Conservation (phyloP, 148 eudicot species). For the Chenopodium quinoa region DNA sequence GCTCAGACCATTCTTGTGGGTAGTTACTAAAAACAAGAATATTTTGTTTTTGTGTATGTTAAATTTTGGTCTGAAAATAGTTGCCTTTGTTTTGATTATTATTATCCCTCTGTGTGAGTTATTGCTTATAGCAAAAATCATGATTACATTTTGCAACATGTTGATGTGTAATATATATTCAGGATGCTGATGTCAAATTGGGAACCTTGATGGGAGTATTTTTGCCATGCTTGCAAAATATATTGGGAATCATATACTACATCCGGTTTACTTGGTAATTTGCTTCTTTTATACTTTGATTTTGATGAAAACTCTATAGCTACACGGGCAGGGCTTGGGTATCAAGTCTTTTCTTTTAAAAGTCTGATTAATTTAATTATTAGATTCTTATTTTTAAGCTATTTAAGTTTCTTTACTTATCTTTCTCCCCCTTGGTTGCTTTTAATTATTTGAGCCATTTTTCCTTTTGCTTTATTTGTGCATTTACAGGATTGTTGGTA, state of each 20-base stretch:
- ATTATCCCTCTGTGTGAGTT: neutral
- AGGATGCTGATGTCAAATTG: slow-evolving; percentile 57
- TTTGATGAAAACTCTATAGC: neutral
- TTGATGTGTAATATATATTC: slow-evolving; percentile 27
- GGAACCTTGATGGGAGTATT: slow-evolving; percentile 99
- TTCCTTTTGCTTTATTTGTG: slow-evolving; percentile 21
- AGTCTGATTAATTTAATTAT: neutral
- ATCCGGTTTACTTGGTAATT: slow-evolving; percentile 93
- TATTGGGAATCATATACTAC: slow-evolving; percentile 92
- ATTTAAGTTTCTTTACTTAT: neutral
- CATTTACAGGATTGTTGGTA: slow-evolving; percentile 92
- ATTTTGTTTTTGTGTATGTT: neutral
- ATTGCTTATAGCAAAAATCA: neutral
- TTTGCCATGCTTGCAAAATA: slow-evolving; percentile 94
- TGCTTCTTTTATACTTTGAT: slow-evolving; percentile 1
- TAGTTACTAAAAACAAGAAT: neutral
- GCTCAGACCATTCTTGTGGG: neutral
- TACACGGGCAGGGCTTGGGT: neutral
- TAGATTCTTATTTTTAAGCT: neutral
- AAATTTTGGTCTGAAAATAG: neutral
- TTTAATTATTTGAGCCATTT: slow-evolving; percentile 4
- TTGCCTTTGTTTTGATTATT: neutral
- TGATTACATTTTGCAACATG: neutral
- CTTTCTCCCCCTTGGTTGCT: slow-evolving; percentile 5
- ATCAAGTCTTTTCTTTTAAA: neutral